phyloP scores from a whole-genome alignment of 192 early-diverging fungal genomes.

The Backusella australiensis region DNA sequence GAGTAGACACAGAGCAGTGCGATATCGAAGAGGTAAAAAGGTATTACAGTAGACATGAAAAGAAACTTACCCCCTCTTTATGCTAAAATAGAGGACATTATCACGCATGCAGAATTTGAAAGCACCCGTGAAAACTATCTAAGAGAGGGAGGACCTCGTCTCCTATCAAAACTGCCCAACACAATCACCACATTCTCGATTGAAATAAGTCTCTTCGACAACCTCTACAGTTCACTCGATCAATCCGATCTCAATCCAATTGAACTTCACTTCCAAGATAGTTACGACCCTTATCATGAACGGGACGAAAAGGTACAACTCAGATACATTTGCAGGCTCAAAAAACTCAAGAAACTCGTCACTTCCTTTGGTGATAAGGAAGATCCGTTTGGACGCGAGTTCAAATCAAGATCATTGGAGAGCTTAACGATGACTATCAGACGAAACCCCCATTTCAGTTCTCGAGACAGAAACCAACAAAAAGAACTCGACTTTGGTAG shows the following conservation, averaged over 20 bases:
- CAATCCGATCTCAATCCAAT: neutral
- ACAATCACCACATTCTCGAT: neutral
- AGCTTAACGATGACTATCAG: neutral
- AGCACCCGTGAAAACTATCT: neutral
- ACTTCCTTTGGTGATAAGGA: neutral
- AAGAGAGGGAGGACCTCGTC: neutral
- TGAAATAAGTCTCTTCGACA: neutral
- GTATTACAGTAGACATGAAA: neutral
- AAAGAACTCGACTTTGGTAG: neutral
- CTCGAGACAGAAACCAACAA: neutral
- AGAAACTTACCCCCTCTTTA: neutral
- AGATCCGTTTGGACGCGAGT: neutral
- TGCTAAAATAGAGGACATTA: neutral
- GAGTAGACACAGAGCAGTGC: neutral
- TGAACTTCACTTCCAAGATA: neutral
- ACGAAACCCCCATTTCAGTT: neutral
- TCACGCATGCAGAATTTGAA: neutral
- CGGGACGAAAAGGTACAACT: neutral
- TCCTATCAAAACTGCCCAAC: neutral
- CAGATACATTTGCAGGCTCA: neutral
- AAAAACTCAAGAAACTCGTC: neutral
- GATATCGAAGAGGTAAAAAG: neutral
- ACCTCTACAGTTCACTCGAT: neutral
- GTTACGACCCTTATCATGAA: neutral
- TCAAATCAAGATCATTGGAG: neutral